phyloP scores from a whole-genome alignment of 108 stramenopile species.

The Phaeodactylum tricornutum region DNA sequence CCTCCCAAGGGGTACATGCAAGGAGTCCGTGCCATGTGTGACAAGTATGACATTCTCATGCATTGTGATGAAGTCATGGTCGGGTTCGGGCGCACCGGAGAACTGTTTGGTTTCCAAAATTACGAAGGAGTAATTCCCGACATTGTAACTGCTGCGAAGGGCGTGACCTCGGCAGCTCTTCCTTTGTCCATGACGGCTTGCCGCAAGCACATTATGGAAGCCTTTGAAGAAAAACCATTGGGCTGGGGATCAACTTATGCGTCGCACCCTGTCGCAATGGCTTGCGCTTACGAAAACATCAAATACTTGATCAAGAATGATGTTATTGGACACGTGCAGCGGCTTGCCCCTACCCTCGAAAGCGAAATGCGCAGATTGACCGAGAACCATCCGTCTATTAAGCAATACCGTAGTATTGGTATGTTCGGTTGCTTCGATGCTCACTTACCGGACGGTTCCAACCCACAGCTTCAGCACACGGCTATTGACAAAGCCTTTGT shows the following conservation, averaged over 20 bases:
- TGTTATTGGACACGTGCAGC: slow-evolving; percentile 27
- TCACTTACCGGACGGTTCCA: slow-evolving; percentile 22
- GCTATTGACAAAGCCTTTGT: slow-evolving; percentile 24
- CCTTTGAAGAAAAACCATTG: slow-evolving; percentile 36
- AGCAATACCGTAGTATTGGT: slow-evolving; percentile 29
- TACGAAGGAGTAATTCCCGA: slow-evolving; percentile 44
- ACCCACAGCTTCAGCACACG: slow-evolving; percentile 26
- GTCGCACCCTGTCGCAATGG: slow-evolving; percentile 42
- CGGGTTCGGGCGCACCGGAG: slow-evolving; percentile 43
- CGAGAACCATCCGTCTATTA: slow-evolving; percentile 31
- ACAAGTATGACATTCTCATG: slow-evolving; percentile 44
- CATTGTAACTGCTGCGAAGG: slow-evolving; percentile 47
- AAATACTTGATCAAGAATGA: slow-evolving; percentile 29
- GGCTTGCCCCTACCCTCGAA: slow-evolving; percentile 21
- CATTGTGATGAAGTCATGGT: slow-evolving; percentile 48
- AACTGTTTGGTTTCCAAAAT: slow-evolving; percentile 39
- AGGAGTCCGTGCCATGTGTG: slow-evolving; percentile 44
- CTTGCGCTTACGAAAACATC: slow-evolving; percentile 33
- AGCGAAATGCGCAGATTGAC: slow-evolving; percentile 16
- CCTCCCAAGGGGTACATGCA: slow-evolving; percentile 34
- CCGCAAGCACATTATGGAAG: slow-evolving; percentile 36
- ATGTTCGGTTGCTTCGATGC: slow-evolving; percentile 38
- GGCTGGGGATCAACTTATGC: slow-evolving; percentile 32
- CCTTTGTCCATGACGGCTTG: slow-evolving; percentile 25
- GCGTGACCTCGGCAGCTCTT: slow-evolving; percentile 18